Conservation (phyloP, 2,329 filamentous ascomycete species). For the Aspergillus jensenii region DNA sequence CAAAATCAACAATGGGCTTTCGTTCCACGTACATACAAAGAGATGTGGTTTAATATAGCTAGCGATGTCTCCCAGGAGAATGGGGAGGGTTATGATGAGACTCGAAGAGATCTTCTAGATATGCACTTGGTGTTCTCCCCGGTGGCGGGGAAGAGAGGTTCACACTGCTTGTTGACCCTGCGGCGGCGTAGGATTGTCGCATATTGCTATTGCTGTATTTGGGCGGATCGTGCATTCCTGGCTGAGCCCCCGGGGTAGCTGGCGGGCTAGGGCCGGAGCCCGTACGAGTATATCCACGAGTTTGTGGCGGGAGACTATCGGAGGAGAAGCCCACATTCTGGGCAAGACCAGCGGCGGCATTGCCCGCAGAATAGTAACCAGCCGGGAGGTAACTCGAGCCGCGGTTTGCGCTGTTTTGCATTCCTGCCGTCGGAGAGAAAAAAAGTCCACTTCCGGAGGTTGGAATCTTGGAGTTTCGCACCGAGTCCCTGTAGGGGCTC, state of each 20-base stretch:
- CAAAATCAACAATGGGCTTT: neutral
- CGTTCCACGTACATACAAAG: neutral
- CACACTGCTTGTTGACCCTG: constrained; percentile 58
- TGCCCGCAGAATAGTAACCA: constrained; percentile 81
- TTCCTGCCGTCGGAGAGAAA: constrained; percentile 83
- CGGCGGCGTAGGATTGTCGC: constrained; percentile 32
- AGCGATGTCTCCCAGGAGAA: constrained; percentile 8
- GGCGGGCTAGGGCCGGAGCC: constrained; percentile 59
- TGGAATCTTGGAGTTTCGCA: constrained; percentile 31
- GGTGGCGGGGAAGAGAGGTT: constrained; percentile 64
- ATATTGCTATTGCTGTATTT: constrained; percentile 20
- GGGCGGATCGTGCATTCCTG: constrained; percentile 35
- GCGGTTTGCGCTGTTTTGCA: constrained; percentile 59
- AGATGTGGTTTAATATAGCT: neutral
- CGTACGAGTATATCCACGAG: constrained; percentile 52
- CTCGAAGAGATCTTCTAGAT: constrained; percentile 85
- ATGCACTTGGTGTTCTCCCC: constrained; percentile 79
- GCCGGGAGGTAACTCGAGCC: constrained; percentile 80
- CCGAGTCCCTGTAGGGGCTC: constrained; percentile 9
- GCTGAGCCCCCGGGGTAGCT: constrained; percentile 59
- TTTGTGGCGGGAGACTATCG: constrained; percentile 62
- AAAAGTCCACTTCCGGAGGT: constrained; percentile 75
- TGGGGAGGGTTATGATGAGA: constrained; percentile 53
- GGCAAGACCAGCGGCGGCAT: constrained; percentile 50
- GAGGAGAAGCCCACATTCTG: constrained; percentile 42